These are phyloP conservation scores for Curvularia spicifera DNA, from an alignment of 2,329 filamentous ascomycete genomes.

Conservation along the genomic window DNA sequence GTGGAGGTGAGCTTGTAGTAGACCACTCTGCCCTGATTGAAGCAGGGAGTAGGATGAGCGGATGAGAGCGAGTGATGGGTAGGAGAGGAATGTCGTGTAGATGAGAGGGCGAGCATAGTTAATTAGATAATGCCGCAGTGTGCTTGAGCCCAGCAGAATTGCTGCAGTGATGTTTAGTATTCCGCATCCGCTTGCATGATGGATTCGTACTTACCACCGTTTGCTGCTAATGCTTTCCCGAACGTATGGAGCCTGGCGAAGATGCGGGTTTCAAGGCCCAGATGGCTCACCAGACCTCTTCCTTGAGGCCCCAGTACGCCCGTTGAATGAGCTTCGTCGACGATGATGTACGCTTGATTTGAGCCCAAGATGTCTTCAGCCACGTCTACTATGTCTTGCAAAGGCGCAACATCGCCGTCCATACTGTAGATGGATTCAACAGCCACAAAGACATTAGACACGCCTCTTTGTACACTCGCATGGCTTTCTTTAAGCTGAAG, in stretches of 20 bases:
- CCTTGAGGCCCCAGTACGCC: constrained; percentile 65
- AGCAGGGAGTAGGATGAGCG: constrained; percentile 43
- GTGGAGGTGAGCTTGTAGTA: constrained; percentile 35
- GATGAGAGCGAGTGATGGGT: constrained; percentile 52
- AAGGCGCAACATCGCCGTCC: constrained; percentile 76
- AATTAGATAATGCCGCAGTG: constrained; percentile 44
- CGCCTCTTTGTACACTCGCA: constrained; percentile 27
- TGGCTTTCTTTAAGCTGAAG: constrained; percentile 18
- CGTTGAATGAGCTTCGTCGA: constrained; percentile 73
- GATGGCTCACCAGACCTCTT: constrained; percentile 60
- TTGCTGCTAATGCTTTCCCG: constrained; percentile 70
- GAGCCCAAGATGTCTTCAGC: constrained; percentile 63
- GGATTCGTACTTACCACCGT: constrained; percentile 64
- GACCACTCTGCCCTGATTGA: constrained; percentile 24
- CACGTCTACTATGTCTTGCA: constrained; percentile 65
- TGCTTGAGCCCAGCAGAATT: constrained; percentile 40
- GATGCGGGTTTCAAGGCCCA: constrained; percentile 62
- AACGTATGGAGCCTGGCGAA: constrained; percentile 69
- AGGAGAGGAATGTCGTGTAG: constrained; percentile 53
- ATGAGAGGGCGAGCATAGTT: constrained; percentile 52
- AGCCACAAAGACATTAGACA: constrained; percentile 41
- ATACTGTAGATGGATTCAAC: constrained; percentile 69
- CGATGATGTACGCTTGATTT: constrained; percentile 67
- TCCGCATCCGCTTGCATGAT: neutral
- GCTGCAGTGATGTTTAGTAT: constrained; percentile 23